phyloP scores from a whole-genome alignment of 2,329 filamentous ascomycete genomes.

The Aspergillus sp. region DNA sequence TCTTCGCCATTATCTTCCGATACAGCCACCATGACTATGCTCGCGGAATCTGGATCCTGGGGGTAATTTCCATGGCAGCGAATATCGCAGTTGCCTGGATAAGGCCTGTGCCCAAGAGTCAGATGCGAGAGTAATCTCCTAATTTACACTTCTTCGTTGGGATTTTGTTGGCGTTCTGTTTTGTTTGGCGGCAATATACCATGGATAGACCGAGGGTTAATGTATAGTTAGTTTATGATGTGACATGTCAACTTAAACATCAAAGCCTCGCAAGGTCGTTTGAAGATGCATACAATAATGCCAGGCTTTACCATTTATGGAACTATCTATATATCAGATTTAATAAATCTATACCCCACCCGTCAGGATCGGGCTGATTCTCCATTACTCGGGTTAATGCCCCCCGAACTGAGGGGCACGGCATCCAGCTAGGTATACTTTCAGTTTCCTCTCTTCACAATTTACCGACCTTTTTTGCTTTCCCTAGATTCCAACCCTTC shows the following conservation, averaged over 20 bases:
- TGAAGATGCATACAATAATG: background rate
- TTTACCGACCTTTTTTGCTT: too few relatives aligned
- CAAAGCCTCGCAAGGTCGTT: background rate
- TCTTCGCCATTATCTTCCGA: slow-evolving; percentile 81
- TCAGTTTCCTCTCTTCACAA: background rate
- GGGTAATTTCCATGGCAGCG: slow-evolving; percentile 68
- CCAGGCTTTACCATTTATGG: background rate
- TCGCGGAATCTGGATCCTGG: slow-evolving; percentile 78
- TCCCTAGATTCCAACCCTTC: too few relatives aligned
- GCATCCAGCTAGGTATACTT: background rate
- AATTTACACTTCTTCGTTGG: background rate
- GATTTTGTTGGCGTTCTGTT: background rate
- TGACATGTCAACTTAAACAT: background rate
- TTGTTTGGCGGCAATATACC: slow-evolving; percentile 4
- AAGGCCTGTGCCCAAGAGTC: slow-evolving; percentile 55
- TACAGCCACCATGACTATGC: slow-evolving; percentile 69
- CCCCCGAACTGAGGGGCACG: slow-evolving; percentile 7
- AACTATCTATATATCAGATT: background rate
- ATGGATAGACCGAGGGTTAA: background rate
- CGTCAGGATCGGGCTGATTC: too few relatives aligned
- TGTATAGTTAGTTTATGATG: background rate
- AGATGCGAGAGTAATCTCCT: slow-evolving; percentile 25
- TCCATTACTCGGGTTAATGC: background rate
- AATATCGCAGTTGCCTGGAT: slow-evolving; percentile 68
- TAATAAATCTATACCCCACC: too few relatives aligned